Evolutionary conservation across 345 rosid genomes (phyloP), one percentile per base, ranked within the genome.

Genomic region (Camelina hispida): DNA sequence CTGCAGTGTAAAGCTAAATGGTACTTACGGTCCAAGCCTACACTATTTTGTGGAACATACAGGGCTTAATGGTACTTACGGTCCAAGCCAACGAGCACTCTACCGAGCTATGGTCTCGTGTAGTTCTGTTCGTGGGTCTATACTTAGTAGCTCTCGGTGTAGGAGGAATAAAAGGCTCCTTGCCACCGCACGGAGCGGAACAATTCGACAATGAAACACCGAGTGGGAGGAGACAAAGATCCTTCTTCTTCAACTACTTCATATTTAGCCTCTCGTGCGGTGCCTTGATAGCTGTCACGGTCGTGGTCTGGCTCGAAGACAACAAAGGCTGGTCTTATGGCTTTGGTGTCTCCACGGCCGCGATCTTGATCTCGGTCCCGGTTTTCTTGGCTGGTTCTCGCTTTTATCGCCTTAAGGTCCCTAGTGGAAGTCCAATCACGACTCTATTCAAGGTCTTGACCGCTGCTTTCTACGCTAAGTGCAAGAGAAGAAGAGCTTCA

Each of bases 251-350:
- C 80, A 91, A 93, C 81, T 89, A 93, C 84, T 93, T 73, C 40
- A 84, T 93, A 3, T 93, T 89, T 83, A 83, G 87, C 77, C 97
- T 93, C 60, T 83, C 97, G 7, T 86, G 86, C 12, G 96, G 97
- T 30, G 98, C 97, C 51, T 79, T 93, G 23, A 74, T 93, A 58
- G 98, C 97, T 6, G 98, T 93, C 37, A 93, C 97, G 13, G 74
- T 91, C 53, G 96, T 88, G 76, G 97, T 93, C 51, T 91, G 97
- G 97, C 85, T 93, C 43, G 97, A 93, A 84, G 97, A 89, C 77
- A 93, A 93, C 84, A 81, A 80, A 78, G 98, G 98, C 17, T 93
- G 98, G 98, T 87, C 86, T 59, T 91, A 93, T 83, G 98, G 96
- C 56, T 89, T 93, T 12, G 97, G 90, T 67, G 75, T 86, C 38